Percentiles rank a stretch among this genome's conserved stretches.
phyloP scores from a whole-genome alignment of 169 alveolate species.

The Plasmodium cynomolgi region DNA sequence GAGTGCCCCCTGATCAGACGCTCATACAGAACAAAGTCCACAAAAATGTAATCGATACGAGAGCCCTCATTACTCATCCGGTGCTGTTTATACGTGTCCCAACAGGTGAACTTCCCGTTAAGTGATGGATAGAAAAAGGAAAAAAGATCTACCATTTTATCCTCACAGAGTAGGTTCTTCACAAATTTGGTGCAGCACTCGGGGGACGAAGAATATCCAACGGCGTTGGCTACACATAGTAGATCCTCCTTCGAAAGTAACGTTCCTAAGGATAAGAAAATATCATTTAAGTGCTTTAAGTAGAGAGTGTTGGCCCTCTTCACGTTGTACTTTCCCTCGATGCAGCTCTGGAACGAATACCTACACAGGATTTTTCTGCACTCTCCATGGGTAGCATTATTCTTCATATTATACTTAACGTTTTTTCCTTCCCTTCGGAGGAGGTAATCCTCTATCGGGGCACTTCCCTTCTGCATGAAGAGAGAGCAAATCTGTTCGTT shows the following conservation, averaged over 20 bases:
- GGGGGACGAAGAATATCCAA: constrained; percentile 36
- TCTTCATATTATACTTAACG: background rate
- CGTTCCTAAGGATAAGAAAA: constrained; percentile 21
- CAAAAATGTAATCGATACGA: constrained; percentile 51
- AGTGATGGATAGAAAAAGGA: constrained; percentile 33
- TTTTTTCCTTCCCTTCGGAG: background rate
- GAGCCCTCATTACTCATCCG: constrained; percentile 60
- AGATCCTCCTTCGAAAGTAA: constrained; percentile 25
- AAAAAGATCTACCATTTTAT: constrained; percentile 53
- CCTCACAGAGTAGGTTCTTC: constrained; percentile 44
- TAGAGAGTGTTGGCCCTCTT: constrained; percentile 23
- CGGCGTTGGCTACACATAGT: constrained; percentile 14
- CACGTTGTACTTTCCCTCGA: constrained; percentile 13
- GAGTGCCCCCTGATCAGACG: constrained; percentile 9
- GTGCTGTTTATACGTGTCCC: constrained; percentile 55
- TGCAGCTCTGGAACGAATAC: constrained; percentile 15
- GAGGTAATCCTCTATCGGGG: background rate
- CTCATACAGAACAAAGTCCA: constrained; percentile 44
- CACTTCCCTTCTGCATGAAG: background rate
- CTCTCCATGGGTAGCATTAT: background rate
- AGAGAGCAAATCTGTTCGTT: background rate
- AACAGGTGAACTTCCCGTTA: constrained; percentile 68
- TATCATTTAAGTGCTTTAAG: constrained; percentile 42
- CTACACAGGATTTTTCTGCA: constrained; percentile 30
- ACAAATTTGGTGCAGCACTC: constrained; percentile 27